Base-by-base conservation (phyloP, 2,329 filamentous ascomycete genomes). In the Diaporthe citri region DNA sequence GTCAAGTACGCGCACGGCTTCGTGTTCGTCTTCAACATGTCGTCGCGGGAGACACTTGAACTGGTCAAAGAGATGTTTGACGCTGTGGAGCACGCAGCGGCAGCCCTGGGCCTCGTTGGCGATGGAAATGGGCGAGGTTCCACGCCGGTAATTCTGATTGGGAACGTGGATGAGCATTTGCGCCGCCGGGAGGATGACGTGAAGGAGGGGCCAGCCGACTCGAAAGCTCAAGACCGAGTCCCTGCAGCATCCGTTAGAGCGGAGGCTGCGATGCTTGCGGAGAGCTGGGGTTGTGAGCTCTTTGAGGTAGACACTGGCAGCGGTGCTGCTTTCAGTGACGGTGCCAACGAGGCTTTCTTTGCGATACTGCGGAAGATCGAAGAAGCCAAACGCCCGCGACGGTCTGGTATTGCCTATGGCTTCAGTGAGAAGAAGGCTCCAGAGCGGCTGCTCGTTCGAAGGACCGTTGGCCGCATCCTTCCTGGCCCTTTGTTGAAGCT, bases 1-100 rank as follows among this genome's bases (percentile, higher is more conserved):
- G 59, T 62, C n/a, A 62, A 62, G n/a, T 62, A 62, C 15, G 59
- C 39, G n/a, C 36, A 62, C 2, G 41, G 39, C 13, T 64, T 64
- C 59, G 3, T 64, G 3, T 31, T 64, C 39, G 9, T 64, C n/a
- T 46, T 64, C 17, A 64, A 43, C 25, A 64, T 64, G 59, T 64
- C 59, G 34, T 64, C 59, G 1, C 25, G 8, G 17, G 15, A 20
- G 15, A 31, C 59, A 8, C 59, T 64, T 2, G 59, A 64, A 20
- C 25, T 46, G 15, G n/a, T 22, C 8, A 43, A 4, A 22, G 39
- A 46, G 17, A 64, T 64, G 59, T 31, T 25, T 3, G 59, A 62
- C 8, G 59, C 39, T 17, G 39, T 62, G n/a, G 28, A 46, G 59
- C 39, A 43, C 8, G 15, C 39, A 36, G 59, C 59, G 13, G 22